A percentile compares a stretch with the other conserved stretches of the same genome.
Conservation (phyloP, 169 alveolate species). For the Haemoproteus tartakovskyi region DNA sequence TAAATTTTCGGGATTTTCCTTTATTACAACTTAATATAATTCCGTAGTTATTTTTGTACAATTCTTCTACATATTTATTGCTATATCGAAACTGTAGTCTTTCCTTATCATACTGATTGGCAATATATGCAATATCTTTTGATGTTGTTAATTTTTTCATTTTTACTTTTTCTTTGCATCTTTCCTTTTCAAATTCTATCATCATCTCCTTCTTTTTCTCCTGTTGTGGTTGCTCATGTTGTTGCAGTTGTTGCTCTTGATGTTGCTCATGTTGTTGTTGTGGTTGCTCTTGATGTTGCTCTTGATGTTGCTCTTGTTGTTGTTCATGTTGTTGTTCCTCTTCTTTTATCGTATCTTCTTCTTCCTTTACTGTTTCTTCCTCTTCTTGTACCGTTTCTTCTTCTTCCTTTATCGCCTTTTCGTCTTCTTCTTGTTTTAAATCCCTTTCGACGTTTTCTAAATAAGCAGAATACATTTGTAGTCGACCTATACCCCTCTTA, state of each 20-base stretch:
- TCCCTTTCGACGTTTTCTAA: slow-evolving; percentile 11
- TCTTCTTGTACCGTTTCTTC: no score
- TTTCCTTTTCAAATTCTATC: no score
- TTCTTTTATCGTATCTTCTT: neutral
- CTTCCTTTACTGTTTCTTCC: neutral
- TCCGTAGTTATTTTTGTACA: slow-evolving; percentile 20
- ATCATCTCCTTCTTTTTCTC: no score
- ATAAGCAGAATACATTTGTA: slow-evolving; percentile 25
- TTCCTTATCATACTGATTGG: slow-evolving; percentile 2
- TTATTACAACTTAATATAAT: slow-evolving; percentile 36
- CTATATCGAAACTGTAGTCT: slow-evolving; percentile 8
- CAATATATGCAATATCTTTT: no score
- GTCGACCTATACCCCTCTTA: no score
- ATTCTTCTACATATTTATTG: slow-evolving; percentile 1
- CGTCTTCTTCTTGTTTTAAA: neutral
- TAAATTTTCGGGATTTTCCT: slow-evolving; percentile 32
- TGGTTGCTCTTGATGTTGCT: neutral
- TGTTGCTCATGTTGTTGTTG: neutral
- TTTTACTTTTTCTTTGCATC: no score
- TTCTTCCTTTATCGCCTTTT: neutral
- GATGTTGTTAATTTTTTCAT: no score
- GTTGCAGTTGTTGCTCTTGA: neutral
- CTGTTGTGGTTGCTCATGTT: neutral
- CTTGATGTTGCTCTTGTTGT: neutral
- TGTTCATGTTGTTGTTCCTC: neutral